Evolutionary conservation across 495 filamentous ascomycete genomes (phyloP), one percentile per base, ranked within the genome.

Genomic region (Poronia punctata): DNA sequence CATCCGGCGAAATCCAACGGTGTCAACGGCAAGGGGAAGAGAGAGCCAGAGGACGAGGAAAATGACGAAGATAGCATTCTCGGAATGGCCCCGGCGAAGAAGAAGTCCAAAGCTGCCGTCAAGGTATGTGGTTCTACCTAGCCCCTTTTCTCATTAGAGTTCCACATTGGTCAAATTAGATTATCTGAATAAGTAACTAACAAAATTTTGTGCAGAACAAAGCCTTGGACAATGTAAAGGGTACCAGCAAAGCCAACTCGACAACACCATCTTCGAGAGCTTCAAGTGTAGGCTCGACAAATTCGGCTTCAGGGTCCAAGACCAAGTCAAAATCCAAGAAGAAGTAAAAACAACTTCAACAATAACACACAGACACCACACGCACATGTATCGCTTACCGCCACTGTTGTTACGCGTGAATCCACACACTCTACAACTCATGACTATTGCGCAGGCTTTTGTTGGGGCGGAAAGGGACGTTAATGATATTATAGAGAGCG

Each of bases 81-180:
- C 7, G 79, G 79, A 18, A 75, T 80, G 56, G 80, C 81, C 1
- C 88, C 90, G 22, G 80, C 79, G 1, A 88, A 88, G 76, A 98
- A 96, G 78, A 94, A 92, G 74, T 74, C 77, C 11, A 95, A 94
- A 75, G 59, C 59, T 1, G 77, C 79, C 43, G 82, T 86, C 38
- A 80, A 80, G 66, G 76, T 80, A 66, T 45, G 65, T 38, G 34
- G 26, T 35, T n/a, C n/a, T n/a, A n/a, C n/a, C n/a, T n/a, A n/a
- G n/a, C n/a, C n/a, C n/a, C n/a, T n/a, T n/a, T n/a, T n/a, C 9
- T 11, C 20, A 17, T n/a, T 14, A 3, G 31, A 18, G 28, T 9
- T 16, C 4, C 14, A 10, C 22, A 4, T 37, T 33, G n/a, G 22
- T n/a, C n/a, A n/a, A n/a, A n/a, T n/a, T n/a, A n/a, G n/a, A n/a